Evolutionary conservation across 2,329 filamentous ascomycete species (phyloP), one percentile per base, ranked within the genome.

Genomic region (Diaporthe ilicicola): DNA sequence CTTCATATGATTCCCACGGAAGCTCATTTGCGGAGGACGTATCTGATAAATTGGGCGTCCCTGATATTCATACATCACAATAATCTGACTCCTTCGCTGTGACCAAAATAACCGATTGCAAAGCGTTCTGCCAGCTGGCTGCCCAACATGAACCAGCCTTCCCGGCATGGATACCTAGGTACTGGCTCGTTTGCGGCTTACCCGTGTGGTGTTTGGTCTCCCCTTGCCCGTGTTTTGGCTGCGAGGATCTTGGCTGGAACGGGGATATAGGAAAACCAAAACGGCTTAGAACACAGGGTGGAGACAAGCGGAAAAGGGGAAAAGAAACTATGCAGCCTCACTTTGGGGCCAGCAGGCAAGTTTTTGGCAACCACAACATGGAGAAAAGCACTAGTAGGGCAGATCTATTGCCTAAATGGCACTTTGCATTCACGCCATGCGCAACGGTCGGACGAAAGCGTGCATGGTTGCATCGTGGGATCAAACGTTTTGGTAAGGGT

Each of bases 241-340:
- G n/a, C 59, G 59, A 62, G 10, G 59, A 62, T 62, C 59, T 48
- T 62, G 42, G 42, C 59, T 62, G 59, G 48, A 48, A 62, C 59
- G 24, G 7, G 59, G 59, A 17, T 37, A 19, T 5, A 3, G 46
- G 12, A n/a, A 24, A 10, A 48, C 42, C 42, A n/a, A 34, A 34
- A 17, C n/a, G 42, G 59, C 29, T 34, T 62, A 62, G 42, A 62
- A 48, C 24, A 29, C 17, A 17, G 19, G 32, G 59, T 48, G 42
- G 59, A 13, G 59, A 24, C 42, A 46, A 12, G 10, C 2, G 19
- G 24, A 32, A 24, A 62, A 34, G 37, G 37, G 37, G 37, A 61
- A 22, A 17, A 27, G 59, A 29, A 1, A 8, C 27, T 24, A 27
- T 62, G 22, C 59, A 62, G 59, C 59, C 59, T 62, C 59, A 62